These are phyloP conservation scores for Allantophomopsis lycopodina DNA, from an alignment of 2,329 filamentous ascomycete species.

Conservation along the genomic window DNA sequence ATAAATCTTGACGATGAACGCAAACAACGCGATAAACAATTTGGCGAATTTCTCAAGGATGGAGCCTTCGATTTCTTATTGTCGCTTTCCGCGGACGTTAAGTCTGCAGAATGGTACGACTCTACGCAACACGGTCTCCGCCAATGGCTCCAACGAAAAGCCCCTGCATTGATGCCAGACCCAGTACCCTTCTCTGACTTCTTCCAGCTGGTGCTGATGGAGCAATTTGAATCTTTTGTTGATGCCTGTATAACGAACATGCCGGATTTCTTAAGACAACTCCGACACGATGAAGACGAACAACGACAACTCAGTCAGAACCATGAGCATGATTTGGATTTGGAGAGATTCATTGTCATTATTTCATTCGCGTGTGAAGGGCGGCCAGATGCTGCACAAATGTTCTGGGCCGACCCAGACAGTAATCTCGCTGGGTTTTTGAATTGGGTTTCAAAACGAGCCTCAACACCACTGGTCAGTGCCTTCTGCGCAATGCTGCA, in stretches of 20 bases:
- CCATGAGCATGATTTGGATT: conserved; percentile 55
- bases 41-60: conserved; percentile 68
- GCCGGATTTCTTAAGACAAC: conserved; percentile 75
- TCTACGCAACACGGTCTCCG: conserved; percentile 73
- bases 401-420: conserved; percentile 86
- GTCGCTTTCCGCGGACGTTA: conserved; percentile 69
- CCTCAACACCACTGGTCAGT: conserved; percentile 89
- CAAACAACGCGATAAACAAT: conserved; percentile 56
- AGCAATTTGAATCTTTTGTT: conserved; percentile 73
- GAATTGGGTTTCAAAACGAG: conserved; percentile 90
- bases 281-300: conserved; percentile 83
- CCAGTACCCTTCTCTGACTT: conserved; percentile 53
- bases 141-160: conserved; percentile 70
- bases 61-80: conserved; percentile 88
- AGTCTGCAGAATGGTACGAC: conserved; percentile 74
- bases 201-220: conserved; percentile 62
- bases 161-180: conserved; percentile 54
- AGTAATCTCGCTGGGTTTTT: conserved; percentile 90
- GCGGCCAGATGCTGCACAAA: conserved; percentile 65
- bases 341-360: conserved; percentile 85
- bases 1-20: conserved; percentile 59
- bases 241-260: conserved; percentile 93
- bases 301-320: conserved; percentile 56
- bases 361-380: conserved; percentile 87
- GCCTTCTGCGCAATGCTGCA: conserved; percentile 96